Evolutionary conservation across 805 yeast species (phyloP), one percentile per base, ranked within the genome.

Genomic region (Ascoidea asiatica): DNA sequence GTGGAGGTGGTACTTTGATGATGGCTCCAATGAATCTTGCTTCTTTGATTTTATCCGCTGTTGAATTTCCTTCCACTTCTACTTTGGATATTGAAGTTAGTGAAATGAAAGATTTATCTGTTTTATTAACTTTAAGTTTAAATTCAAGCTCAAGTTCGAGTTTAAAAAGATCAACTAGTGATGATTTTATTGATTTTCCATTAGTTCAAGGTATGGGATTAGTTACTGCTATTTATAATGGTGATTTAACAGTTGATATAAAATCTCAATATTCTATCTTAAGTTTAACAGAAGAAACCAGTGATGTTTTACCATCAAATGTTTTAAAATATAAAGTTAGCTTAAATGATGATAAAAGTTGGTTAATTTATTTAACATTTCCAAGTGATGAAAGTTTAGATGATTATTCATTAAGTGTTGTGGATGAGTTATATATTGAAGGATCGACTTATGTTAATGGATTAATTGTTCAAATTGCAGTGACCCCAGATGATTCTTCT

Each of bases 201-300:
- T 51, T 78, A 42, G 78, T 73, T 11, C 73, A 72, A 54, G 82
- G 82, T 45, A 71, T 75, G 76, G 82, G 81, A 20, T 65, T 75
- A 49, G 66, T 66, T 5, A 67, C 78, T 4, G 76, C 70, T 29
- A 54, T 75, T 21, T 72, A 69, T 52, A 58, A 70, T 52, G 77
- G 77, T 11, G 51, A 54, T 42, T 60, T 76, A 50, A 61, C 20
- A 7, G 46, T 41, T 11, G 19, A 29, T 11, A 13, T 46, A 6
- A 37, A 37, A 17, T 44, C 44, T n/a, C 23, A 43, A 15, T 37
- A 33, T 37, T 42, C 39, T 5, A 39, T 83, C 44, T 73, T 70
- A 48, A 63, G 64, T 18, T 66, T 81, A 45, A 11, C 11, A 23
- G 6, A 7, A 11, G 58, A 53, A 1, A 63, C 66, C 1, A 58